Percentiles rank a stretch among this genome's conserved stretches.
Conservation (phyloP, 2,329 filamentous ascomycete genomes). For the Pseudophaeomoniella oleicola region DNA sequence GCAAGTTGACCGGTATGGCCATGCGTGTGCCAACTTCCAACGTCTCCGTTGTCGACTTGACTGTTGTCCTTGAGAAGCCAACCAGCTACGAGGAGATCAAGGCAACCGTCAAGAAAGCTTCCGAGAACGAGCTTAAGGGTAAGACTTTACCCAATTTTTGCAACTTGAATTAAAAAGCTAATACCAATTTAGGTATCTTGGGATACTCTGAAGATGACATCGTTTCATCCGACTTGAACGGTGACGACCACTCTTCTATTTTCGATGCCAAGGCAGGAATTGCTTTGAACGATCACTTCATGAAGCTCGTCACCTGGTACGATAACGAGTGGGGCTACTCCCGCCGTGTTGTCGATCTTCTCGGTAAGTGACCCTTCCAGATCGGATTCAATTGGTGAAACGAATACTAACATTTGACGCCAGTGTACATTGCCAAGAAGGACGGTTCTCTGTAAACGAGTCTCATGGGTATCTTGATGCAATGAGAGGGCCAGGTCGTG, state of each 20-base stretch:
- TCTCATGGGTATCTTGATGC: too few species aligned
- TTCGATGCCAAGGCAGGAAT: constrained; percentile 99
- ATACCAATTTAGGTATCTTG: constrained; percentile 52
- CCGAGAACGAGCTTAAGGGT: constrained; percentile 78
- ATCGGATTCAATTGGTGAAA: constrained; percentile 6
- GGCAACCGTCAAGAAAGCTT: constrained; percentile 71
- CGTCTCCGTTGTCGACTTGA: constrained; percentile 98
- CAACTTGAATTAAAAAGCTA: constrained; percentile 6
- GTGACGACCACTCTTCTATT: constrained; percentile 88
- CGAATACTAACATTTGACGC: too few species aligned
- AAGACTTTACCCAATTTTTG: constrained; percentile 18
- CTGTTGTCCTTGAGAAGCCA: constrained; percentile 81
- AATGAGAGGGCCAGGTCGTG: too few species aligned
- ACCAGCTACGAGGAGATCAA: constrained; percentile 73
- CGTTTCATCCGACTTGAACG: constrained; percentile 87
- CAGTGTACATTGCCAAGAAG: constrained; percentile 65
- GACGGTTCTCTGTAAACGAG: constrained; percentile 33
- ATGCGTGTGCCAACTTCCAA: constrained; percentile 98
- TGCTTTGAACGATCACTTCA: constrained; percentile 93
- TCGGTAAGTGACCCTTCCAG: constrained; percentile 20
- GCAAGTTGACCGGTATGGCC: constrained; percentile 99
- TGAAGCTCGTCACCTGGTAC: constrained; percentile 98
- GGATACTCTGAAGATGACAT: constrained; percentile 94
- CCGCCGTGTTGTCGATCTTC: constrained; percentile 78
- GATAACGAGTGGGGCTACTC: constrained; percentile 99